phyloP scores from a whole-genome alignment of 768 basidiomycete species.

The Trametes punicea region DNA sequence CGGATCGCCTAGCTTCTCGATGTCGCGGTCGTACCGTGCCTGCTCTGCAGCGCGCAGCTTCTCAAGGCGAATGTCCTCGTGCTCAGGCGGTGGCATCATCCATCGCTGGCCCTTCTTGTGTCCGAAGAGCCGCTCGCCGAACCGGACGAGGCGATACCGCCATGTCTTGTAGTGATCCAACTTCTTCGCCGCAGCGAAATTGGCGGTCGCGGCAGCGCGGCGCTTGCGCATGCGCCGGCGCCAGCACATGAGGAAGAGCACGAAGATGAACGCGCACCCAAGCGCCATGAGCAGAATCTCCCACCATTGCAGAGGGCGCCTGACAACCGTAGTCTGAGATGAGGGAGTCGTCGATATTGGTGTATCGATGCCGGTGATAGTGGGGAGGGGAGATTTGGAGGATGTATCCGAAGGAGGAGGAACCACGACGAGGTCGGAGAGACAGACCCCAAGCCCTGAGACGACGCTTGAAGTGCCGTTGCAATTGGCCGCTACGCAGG shows the following conservation, averaged over 20 bases:
- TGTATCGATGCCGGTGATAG: conserved; percentile 54
- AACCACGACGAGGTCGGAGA: conserved; percentile 66
- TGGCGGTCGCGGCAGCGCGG: conserved; percentile 62
- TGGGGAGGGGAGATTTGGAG: conserved; percentile 44
- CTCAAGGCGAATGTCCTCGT: conserved; percentile 48
- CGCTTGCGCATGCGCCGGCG: conserved; percentile 66
- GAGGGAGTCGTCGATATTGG: conserved; percentile 32
- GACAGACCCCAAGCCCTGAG: conserved; percentile 72
- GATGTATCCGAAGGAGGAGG: conserved; percentile 44
- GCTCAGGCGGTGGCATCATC: conserved; percentile 25
- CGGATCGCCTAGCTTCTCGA: conserved; percentile 21
- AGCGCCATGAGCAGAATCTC: conserved; percentile 81
- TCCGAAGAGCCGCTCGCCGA: conserved; percentile 60
- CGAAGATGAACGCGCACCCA: conserved; percentile 75
- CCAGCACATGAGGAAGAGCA: conserved; percentile 64
- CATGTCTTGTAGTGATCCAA: conserved; percentile 48
- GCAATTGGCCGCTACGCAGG: conserved; percentile 65
- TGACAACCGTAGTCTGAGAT: conserved; percentile 21
- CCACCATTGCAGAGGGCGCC: conserved; percentile 66
- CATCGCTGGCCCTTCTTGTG: conserved; percentile 31
- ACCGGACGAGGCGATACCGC: conserved; percentile 52
- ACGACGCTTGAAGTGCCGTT: conserved; percentile 51
- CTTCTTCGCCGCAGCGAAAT: conserved; percentile 59
- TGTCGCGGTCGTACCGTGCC: conserved; percentile 42
- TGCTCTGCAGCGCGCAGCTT: conserved; percentile 28